Evolutionary conservation across 495 filamentous ascomycete genomes (phyloP).

Genomic region (Lasiosphaeris hirsuta): DNA sequence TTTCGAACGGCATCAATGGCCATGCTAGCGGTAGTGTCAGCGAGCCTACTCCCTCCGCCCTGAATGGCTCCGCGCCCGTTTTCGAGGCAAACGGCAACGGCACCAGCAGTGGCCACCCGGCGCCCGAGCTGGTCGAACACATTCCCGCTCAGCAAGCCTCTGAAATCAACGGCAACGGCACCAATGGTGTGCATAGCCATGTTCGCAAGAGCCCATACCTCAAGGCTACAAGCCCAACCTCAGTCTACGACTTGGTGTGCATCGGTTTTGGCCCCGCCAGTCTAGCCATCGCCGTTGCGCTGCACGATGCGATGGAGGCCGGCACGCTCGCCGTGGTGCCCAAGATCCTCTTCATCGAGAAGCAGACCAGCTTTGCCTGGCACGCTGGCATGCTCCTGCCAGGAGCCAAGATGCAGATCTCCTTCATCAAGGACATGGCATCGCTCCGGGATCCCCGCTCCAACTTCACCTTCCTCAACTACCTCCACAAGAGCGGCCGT

Average conservation of each 20-base stretch:
- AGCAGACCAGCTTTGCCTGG: slow-evolving; percentile 81
- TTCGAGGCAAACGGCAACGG: slow-evolving; percentile 13
- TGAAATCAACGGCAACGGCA: background rate
- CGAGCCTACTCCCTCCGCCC: background rate
- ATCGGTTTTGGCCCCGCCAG: slow-evolving; percentile 93
- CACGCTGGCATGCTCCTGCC: slow-evolving; percentile 94
- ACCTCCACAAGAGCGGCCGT: slow-evolving; percentile 72
- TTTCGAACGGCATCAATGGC: background rate
- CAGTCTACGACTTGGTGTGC: slow-evolving; percentile 78
- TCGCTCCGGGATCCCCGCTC: slow-evolving; percentile 83
- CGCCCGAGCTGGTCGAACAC: background rate
- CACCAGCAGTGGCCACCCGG: background rate
- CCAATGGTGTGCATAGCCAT: background rate
- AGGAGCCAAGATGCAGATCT: slow-evolving; percentile 94
- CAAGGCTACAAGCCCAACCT: slow-evolving; percentile 33
- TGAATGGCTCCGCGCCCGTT: slow-evolving; percentile 4
- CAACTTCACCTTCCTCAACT: slow-evolving; percentile 94
- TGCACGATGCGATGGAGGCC: slow-evolving; percentile 63
- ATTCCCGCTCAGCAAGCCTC: background rate
- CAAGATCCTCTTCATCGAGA: slow-evolving; percentile 80
- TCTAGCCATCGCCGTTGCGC: slow-evolving; percentile 84
- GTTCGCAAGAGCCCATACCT: slow-evolving; percentile 23
- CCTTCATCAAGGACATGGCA: slow-evolving; percentile 94
- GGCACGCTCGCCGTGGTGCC: slow-evolving; percentile 45
- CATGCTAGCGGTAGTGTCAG: background rate